Evolutionary conservation across 306 rosid species (phyloP).

Genomic region (Medicago ruthenica): DNA sequence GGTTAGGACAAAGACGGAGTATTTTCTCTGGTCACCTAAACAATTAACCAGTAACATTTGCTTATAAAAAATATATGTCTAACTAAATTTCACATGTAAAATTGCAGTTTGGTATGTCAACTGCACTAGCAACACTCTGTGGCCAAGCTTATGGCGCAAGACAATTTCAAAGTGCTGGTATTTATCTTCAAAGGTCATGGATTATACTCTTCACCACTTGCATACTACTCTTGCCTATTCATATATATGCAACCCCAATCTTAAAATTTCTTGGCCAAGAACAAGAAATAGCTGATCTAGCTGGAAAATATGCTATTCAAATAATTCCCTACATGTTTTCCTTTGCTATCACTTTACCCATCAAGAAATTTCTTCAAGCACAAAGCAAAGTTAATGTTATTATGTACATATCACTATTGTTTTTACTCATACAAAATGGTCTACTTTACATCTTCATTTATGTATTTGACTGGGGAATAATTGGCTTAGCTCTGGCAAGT

Average conservation of each 20-base stretch:
- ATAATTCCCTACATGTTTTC: slow-evolving; percentile 70
- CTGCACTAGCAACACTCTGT: slow-evolving; percentile 71
- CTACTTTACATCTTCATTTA: slow-evolving; percentile 60
- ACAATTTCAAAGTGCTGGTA: slow-evolving; percentile 55
- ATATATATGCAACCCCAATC: slow-evolving; percentile 63
- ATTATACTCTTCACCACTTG: slow-evolving; percentile 55
- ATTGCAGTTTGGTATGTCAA: slow-evolving; percentile 69
- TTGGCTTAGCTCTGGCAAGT: slow-evolving; percentile 69
- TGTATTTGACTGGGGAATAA: slow-evolving; percentile 56
- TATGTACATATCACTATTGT: slow-evolving; percentile 51
- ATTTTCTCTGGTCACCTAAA: too few species aligned
- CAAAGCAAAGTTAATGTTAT: slow-evolving; percentile 74
- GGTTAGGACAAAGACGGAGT: too few species aligned
- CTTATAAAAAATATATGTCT: too few species aligned
- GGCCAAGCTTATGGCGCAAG: slow-evolving; percentile 93
- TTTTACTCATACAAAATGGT: slow-evolving; percentile 50
- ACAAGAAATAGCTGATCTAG: slow-evolving; percentile 59
- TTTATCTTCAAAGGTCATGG: slow-evolving; percentile 80
- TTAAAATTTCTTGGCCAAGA: slow-evolving; percentile 71
- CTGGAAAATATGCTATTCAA: slow-evolving; percentile 57
- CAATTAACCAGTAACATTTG: too few species aligned
- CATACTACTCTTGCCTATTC: slow-evolving; percentile 57
- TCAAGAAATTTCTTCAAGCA: slow-evolving; percentile 64
- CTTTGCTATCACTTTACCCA: slow-evolving; percentile 58
- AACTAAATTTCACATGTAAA: background rate